A percentile compares a stretch with the other conserved stretches of the same genome.
These are phyloP conservation scores for Pharus latifolius DNA, from an alignment of 176 grass and related monocot species.

Conservation along the genomic window DNA sequence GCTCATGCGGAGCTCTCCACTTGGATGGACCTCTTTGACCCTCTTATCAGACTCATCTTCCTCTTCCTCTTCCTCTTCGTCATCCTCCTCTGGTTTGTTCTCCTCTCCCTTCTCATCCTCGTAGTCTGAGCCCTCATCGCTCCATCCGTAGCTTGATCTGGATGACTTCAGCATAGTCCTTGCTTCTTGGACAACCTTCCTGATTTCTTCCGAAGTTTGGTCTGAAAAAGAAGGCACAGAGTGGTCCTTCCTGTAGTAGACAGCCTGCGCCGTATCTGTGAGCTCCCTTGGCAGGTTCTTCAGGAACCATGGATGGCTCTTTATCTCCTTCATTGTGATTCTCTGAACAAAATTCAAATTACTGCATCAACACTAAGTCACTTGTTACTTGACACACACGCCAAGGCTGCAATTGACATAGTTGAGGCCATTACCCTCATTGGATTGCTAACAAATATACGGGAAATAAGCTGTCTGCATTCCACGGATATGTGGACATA, in stretches of 20 bases:
- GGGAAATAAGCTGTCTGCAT: constrained; percentile 65
- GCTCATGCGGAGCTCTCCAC: constrained; percentile 54
- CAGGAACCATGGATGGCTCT: constrained; percentile 91
- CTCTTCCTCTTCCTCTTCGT: constrained; percentile 54
- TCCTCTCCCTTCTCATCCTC: constrained; percentile 54
- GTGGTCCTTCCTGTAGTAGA: constrained; percentile 79
- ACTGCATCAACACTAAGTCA: background rate
- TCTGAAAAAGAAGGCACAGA: constrained; percentile 61
- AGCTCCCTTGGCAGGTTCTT: constrained; percentile 95
- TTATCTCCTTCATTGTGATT: constrained; percentile 93
- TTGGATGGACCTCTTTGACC: constrained; percentile 74
- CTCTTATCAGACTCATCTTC: constrained; percentile 72
- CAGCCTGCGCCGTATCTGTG: constrained; percentile 51
- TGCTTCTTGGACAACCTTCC: constrained; percentile 75
- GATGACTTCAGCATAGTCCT: constrained; percentile 53
- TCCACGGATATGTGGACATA: constrained; percentile 71
- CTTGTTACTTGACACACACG: background rate
- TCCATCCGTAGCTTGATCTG: constrained; percentile 40
- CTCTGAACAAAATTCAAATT: constrained; percentile 44
- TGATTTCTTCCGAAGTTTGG: constrained; percentile 72
- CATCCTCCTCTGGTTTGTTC: constrained; percentile 21
- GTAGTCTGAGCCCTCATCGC: constrained; percentile 45
- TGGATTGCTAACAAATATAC: constrained; percentile 74
- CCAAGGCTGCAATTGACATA: background rate
- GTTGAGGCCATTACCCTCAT: constrained; percentile 37